Evolutionary conservation across 164 flowering plant species (phyloP), one percentile per base, ranked within the genome.

Genomic region (Houttuynia cordata): DNA sequence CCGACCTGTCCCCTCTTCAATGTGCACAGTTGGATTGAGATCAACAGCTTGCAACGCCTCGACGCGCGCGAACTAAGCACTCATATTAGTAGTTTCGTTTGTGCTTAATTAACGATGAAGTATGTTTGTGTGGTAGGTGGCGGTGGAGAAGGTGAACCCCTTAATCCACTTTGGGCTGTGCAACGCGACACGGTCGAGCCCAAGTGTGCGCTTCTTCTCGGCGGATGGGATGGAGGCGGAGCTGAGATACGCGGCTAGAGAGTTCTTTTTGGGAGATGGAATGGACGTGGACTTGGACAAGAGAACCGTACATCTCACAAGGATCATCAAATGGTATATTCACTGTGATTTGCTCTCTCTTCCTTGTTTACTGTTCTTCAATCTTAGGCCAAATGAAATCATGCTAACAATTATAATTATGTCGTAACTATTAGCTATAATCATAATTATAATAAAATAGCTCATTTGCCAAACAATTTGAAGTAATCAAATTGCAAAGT

Each of bases 91-190:
- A n/a, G n/a, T n/a, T n/a, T n/a, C n/a, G n/a, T n/a, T n/a, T n/a
- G n/a, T 30, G 17, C 15, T 20, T 52, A 41, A 18, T 51, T 25
- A 18, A 23, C 8, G 49, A 5, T 50, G 55, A 51, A 51, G 15
- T 21, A 25, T 24, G 56, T 50, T n/a, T 17, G 34, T 52, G 12
- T 14, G 24, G 17, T 82, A 90, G 97, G 63, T 84, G 47, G 77
- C 80, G 55, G 62, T 79, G 51, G 69, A 60, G 0, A 80, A 80
- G 64, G 72, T 83, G 23, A 86, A 91, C 62, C 91, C 83, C 12
- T 64, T 87, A 51, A 77, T 87, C 59, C 96, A 91, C 71, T 91
- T 91, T 62, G 96, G 89, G 58, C 74, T 84, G 8, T 91, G 93
- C 72, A 74, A 84, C 47, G 97, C 87, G 8, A 83, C 91, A 51